A percentile compares a stretch with the other conserved stretches of the same genome.
These are phyloP conservation scores for Blastobotrys niveus DNA, from an alignment of 1,139 yeast species.

Conservation along the genomic window DNA sequence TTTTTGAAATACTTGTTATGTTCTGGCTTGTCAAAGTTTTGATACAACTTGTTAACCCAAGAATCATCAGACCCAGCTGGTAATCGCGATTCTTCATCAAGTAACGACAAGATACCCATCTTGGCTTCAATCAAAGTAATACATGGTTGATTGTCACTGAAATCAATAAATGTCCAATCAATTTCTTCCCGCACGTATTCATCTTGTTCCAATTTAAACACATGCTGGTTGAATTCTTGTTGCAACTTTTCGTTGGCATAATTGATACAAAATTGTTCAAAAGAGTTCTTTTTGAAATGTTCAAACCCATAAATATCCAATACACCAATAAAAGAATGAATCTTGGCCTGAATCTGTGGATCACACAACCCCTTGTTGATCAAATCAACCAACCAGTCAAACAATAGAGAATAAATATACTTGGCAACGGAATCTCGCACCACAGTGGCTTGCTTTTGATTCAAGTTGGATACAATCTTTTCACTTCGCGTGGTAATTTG, in stretches of 20 bases:
- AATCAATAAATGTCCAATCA: slow-evolving; percentile 95
- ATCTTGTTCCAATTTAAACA: slow-evolving; percentile 93
- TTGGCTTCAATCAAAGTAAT: slow-evolving; percentile 87
- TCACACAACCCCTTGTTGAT: slow-evolving; percentile 80
- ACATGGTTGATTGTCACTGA: slow-evolving; percentile 96
- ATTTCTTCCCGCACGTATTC: slow-evolving; percentile 88
- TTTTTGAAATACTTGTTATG: slow-evolving; percentile 77
- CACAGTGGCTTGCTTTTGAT: slow-evolving; percentile 78
- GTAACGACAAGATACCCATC: slow-evolving; percentile 76
- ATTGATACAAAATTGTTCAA: slow-evolving; percentile 96
- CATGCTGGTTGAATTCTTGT: slow-evolving; percentile 97
- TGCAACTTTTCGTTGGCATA: slow-evolving; percentile 97
- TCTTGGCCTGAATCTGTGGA: slow-evolving; percentile 48
- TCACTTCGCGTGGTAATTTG: slow-evolving; percentile 92
- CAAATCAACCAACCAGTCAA: slow-evolving; percentile 89
- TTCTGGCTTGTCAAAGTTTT: slow-evolving; percentile 74
- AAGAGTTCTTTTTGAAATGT: slow-evolving; percentile 88
- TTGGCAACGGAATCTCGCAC: slow-evolving; percentile 96
- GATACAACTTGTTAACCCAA: slow-evolving; percentile 87
- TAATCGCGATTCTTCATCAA: slow-evolving; percentile 92
- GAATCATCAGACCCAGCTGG: slow-evolving; percentile 94
- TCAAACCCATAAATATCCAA: slow-evolving; percentile 97
- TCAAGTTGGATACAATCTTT: slow-evolving; percentile 79
- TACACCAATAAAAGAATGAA: slow-evolving; percentile 85
- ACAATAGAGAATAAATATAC: slow-evolving; percentile 83